Percentiles rank a stretch among this genome's conserved stretches.
These are phyloP conservation scores for Arxiozyma bovina DNA, from an alignment of 1,139 yeast genomes.

Conservation along the genomic window DNA sequence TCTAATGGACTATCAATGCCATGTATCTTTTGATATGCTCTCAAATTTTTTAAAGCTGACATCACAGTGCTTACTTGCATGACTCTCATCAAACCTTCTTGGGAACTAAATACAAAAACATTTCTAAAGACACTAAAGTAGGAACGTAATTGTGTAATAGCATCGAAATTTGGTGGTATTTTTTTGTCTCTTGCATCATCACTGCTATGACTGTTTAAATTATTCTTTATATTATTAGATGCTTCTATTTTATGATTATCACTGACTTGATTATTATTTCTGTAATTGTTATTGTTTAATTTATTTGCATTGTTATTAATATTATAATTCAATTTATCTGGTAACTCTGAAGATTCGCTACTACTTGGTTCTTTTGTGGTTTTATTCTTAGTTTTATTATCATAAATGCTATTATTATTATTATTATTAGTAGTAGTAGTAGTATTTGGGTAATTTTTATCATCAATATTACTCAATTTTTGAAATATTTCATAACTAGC, in stretches of 20 bases:
- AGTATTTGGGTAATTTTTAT: conserved; percentile 27
- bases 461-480: conserved; percentile 27
- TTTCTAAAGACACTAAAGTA: conserved; percentile 36
- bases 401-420: background rate
- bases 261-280: background rate
- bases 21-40: conserved; percentile 17
- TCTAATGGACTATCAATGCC: conserved; percentile 22
- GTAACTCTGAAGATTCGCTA: background rate
- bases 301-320: background rate
- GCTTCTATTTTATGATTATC: no score
- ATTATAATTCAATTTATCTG: background rate
- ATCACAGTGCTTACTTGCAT: conserved; percentile 71
- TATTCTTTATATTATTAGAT: no score
- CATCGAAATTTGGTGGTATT: conserved; percentile 12
- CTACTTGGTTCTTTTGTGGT: background rate
- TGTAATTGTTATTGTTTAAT: background rate
- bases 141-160: conserved; percentile 29
- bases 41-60: conserved; percentile 49
- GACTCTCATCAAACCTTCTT: conserved; percentile 54
- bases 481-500: conserved; percentile 1
- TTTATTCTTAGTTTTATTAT: background rate
- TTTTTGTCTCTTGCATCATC: background rate
- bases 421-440: background rate
- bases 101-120: conserved; percentile 50
- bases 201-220: background rate